These are phyloP conservation scores for Volvox reticuliferus DNA, from an alignment of 139 green algal species.

Conservation along the genomic window DNA sequence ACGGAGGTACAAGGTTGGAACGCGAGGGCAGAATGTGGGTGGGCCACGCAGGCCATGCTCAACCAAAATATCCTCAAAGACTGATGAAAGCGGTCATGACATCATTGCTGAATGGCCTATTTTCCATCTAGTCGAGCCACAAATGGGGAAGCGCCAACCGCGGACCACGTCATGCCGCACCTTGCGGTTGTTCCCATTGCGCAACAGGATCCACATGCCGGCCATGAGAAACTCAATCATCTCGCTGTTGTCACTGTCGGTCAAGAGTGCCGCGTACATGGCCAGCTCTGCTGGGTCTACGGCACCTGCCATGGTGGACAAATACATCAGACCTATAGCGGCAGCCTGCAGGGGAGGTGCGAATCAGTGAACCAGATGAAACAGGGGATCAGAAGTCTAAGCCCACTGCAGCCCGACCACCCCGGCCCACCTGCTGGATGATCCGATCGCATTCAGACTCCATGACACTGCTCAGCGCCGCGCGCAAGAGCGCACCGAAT, in stretches of 20 bases:
- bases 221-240: slow-evolving; percentile 86
- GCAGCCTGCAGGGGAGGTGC: slow-evolving; percentile 59
- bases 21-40: no score
- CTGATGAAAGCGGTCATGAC: no score
- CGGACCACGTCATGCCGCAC: slow-evolving; percentile 11
- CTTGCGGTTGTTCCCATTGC: slow-evolving; percentile 69
- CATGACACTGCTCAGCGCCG: slow-evolving; percentile 66
- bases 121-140: no score
- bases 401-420: no score
- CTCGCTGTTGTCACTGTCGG: slow-evolving; percentile 67
- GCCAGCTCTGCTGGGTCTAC: slow-evolving; percentile 71
- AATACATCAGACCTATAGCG: slow-evolving; percentile 83
- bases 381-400: no score
- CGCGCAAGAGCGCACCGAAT: slow-evolving; percentile 72
- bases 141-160: no score
- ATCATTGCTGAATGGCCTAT: no score
- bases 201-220: slow-evolving; percentile 86
- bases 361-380: no score
- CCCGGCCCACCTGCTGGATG: slow-evolving; percentile 66
- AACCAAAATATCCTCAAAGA: no score
- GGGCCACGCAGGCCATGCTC: no score
- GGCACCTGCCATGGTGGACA: slow-evolving; percentile 78
- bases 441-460: slow-evolving; percentile 71
- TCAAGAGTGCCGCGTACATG: slow-evolving; percentile 75
- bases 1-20: no score